Evolutionary conservation across 768 basidiomycete species (phyloP).

Genomic region (Leccinum disarticulatum): DNA sequence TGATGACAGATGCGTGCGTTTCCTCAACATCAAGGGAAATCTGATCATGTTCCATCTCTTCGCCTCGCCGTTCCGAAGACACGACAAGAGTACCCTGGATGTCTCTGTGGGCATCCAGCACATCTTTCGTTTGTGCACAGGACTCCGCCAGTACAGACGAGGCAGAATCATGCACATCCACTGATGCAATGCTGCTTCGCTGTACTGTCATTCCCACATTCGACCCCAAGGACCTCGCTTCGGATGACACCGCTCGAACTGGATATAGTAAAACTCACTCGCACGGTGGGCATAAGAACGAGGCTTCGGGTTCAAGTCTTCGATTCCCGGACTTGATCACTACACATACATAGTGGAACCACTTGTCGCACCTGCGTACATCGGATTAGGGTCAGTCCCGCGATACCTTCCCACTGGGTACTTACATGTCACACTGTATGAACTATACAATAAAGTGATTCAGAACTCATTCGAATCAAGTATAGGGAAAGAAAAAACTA

Average conservation of each 20-base stretch:
- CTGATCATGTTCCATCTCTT: not conserved
- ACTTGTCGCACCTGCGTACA: slow-evolving; percentile 37
- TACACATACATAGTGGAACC: slow-evolving; percentile 56
- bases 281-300: slow-evolving; percentile 48
- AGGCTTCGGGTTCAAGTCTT: slow-evolving; percentile 30
- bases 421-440: slow-evolving; percentile 37
- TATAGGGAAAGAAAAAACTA: not conserved
- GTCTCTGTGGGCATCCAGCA: not conserved
- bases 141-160: not conserved
- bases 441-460: slow-evolving; percentile 20
- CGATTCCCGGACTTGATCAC: slow-evolving; percentile 39
- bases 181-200: not conserved
- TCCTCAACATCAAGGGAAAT: not conserved
- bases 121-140: not conserved
- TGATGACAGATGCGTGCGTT: not conserved
- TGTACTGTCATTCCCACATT: not conserved
- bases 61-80: not conserved
- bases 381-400: not conserved
- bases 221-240: not conserved
- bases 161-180: not conserved
- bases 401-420: not conserved
- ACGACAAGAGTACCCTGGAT: not conserved
- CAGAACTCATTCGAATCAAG: not conserved
- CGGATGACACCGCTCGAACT: not conserved
- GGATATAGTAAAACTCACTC: slow-evolving; percentile 15